Evolutionary conservation across 768 basidiomycete species (phyloP), one percentile per base, ranked within the genome.

Genomic region (Trichaptum fuscoviolaceum): DNA sequence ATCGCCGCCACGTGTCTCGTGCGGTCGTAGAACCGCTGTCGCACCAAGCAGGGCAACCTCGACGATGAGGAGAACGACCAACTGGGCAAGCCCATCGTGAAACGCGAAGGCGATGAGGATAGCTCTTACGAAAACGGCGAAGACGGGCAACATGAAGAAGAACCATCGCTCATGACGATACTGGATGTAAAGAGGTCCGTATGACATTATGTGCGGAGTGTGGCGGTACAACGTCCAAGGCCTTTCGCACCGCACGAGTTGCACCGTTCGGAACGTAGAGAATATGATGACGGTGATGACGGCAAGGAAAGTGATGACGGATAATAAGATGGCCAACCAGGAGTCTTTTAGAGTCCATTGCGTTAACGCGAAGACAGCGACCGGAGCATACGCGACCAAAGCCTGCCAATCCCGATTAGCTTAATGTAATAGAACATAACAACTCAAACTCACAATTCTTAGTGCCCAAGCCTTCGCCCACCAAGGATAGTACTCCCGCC

Each of bases 281-380:
- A 84, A 82, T 25, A 80, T 70, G 57, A 94, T 77, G 67, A 82
- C 72, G 10, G 79, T 76, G 35, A 83, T 59, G 35, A 91, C 76
- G 60, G 75, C 77, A 60, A 91, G 71, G 73, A 95, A 78, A 12
- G 83, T 75, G 66, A 96, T 71, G 67, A 90, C 89, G 1, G 95
- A 91, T 57, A 98, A 81, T 36, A 96, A 79, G 70, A 88, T 83
- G 0, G 94, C 85, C 1, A 96, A 81, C 89, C 93, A 94, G 0
- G 95, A 95, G 76, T 98, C 95, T 67, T 85, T 79, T 68, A 95
- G 80, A 0, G 91, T 92, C 93, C 95, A 98, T 75, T 98, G 95
- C 75, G 90, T 95, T 72, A 97, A 85, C 8, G 86, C 81, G 70
- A 97, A 93, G 68, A 91, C 85, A 68, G 87, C 76, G 67, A 94